A percentile compares a stretch with the other conserved stretches of the same genome.
phyloP scores from a whole-genome alignment of 495 filamentous ascomycete genomes.

The Talaromyces borbonicus region DNA sequence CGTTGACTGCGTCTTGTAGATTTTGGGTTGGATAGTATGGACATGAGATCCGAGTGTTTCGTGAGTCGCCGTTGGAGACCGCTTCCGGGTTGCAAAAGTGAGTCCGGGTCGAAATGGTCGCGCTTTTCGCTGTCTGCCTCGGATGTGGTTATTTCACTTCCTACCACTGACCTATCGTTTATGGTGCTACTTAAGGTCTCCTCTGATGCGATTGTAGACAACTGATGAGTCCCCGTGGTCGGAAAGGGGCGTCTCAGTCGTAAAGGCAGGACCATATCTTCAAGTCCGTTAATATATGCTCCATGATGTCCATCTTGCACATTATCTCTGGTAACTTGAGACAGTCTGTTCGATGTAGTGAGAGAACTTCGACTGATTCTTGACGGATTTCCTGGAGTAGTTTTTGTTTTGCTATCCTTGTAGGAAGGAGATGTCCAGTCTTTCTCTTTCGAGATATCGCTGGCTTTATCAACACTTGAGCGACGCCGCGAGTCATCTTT shows the following conservation, averaged over 20 bases:
- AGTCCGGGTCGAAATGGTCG: constrained; percentile 35
- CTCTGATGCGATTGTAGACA: constrained; percentile 65
- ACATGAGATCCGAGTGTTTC: constrained; percentile 88
- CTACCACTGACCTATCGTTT: constrained; percentile 18
- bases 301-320: neutral
- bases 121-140: constrained; percentile 22
- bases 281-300: constrained; percentile 25
- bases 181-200: constrained; percentile 45
- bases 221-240: constrained; percentile 51
- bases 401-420: neutral
- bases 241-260: constrained; percentile 46
- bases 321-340: neutral
- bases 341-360: neutral
- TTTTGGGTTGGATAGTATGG: constrained; percentile 70
- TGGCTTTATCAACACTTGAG: neutral
- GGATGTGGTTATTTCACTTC: constrained; percentile 5
- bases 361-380: neutral
- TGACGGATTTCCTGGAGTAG: neutral
- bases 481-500: neutral
- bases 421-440: neutral
- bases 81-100: constrained; percentile 5
- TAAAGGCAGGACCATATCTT: constrained; percentile 30
- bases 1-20: constrained; percentile 56
- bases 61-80: constrained; percentile 62
- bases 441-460: neutral